Percentiles rank a stretch among this genome's conserved stretches.
phyloP scores from a whole-genome alignment of 116 monocot species.

The Phalaenopsis hybrid region DNA sequence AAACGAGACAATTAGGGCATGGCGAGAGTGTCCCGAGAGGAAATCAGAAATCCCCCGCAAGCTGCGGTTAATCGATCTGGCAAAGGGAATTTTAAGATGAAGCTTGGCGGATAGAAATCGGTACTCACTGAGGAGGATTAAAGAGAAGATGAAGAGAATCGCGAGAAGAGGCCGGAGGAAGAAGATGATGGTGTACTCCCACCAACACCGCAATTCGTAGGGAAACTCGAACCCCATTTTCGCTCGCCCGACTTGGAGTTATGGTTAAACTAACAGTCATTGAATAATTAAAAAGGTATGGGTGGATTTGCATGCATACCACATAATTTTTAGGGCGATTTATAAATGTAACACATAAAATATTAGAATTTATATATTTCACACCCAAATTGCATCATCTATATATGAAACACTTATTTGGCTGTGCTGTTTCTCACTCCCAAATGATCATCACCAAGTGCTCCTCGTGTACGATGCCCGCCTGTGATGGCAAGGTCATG shows the following conservation, averaged over 20 bases:
- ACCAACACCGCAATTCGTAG: conserved; percentile 2
- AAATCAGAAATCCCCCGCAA: not conserved
- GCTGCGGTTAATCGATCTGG: not conserved
- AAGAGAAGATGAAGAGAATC: conserved; percentile 49
- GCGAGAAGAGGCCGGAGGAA: conserved; percentile 72
- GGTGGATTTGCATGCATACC: too few relatives aligned
- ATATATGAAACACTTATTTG: too few relatives aligned
- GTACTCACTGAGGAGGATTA: conserved; percentile 51
- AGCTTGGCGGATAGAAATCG: not conserved
- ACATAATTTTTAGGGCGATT: too few relatives aligned
- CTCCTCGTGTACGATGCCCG: too few relatives aligned
- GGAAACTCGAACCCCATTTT: not conserved
- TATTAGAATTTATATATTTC: too few relatives aligned
- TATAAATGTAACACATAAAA: too few relatives aligned
- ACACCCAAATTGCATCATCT: too few relatives aligned
- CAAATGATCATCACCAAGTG: too few relatives aligned
- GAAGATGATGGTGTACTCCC: conserved; percentile 36
- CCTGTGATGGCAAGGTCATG: too few relatives aligned
- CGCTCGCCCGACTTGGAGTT: not conserved
- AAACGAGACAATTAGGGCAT: not conserved
- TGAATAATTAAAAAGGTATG: not conserved
- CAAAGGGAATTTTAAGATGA: not conserved
- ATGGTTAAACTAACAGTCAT: not conserved
- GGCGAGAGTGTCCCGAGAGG: not conserved
- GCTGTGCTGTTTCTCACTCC: too few relatives aligned